Evolutionary conservation across 352 stramenopile species (phyloP).

Genomic region (Globisporangium takayamanum): DNA sequence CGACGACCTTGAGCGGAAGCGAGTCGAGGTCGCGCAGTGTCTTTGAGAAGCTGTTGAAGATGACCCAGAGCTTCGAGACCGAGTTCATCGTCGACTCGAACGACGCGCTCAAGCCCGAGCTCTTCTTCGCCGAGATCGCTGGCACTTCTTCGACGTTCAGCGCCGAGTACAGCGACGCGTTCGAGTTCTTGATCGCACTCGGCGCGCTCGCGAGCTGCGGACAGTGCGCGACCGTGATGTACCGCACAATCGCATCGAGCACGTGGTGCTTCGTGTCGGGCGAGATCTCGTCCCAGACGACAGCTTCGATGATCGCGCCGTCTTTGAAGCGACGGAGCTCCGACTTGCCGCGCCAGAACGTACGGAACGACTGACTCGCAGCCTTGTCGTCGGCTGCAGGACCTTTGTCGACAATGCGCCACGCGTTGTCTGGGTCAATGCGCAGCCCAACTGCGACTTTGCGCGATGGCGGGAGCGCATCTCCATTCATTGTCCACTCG

Average conservation of each 20-base stretch:
- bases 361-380: constrained; percentile 63
- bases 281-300: constrained; percentile 83
- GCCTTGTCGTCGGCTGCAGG: constrained; percentile 78
- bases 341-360: constrained; percentile 85
- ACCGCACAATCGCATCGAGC: constrained; percentile 70
- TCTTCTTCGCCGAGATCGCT: constrained; percentile 26
- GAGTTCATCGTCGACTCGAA: constrained; percentile 77
- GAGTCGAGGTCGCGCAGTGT: constrained; percentile 69
- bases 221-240: constrained; percentile 62
- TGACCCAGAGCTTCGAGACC: constrained; percentile 64
- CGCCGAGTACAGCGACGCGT: constrained; percentile 54
- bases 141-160: constrained; percentile 55
- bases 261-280: constrained; percentile 65
- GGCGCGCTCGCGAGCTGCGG: constrained; percentile 32
- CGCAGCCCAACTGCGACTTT: constrained; percentile 75
- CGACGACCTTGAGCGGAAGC: constrained; percentile 81
- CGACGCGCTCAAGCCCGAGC: constrained; percentile 28
- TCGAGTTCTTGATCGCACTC: constrained; percentile 67
- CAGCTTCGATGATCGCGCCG: constrained; percentile 82
- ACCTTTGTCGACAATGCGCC: constrained; percentile 86
- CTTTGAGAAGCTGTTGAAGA: constrained; percentile 80
- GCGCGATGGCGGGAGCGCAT: constrained; percentile 26
- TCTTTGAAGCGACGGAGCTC: constrained; percentile 90
- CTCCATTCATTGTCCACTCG: constrained; percentile 47
- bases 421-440: constrained; percentile 72